phyloP scores from a whole-genome alignment of 148 eudicot genomes.

The Vaccinium myrtillus region DNA sequence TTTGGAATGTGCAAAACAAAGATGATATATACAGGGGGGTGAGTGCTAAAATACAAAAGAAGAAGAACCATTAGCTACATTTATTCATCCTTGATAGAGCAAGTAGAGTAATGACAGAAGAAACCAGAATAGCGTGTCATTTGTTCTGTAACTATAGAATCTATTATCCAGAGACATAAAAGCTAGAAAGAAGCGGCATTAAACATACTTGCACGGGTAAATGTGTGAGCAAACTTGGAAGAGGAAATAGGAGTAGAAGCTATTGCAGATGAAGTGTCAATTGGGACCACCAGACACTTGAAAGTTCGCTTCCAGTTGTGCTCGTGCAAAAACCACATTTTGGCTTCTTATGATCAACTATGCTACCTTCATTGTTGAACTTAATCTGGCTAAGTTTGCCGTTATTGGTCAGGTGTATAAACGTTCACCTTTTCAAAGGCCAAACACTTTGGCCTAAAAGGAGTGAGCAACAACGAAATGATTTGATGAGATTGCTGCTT shows the following conservation, averaged over 20 bases:
- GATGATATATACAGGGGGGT: not conserved
- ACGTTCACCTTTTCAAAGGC: not conserved
- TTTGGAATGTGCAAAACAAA: not conserved
- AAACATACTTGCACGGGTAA: not conserved
- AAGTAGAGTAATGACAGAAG: constrained; percentile 1
- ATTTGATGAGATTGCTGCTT: not conserved
- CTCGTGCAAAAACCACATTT: not conserved
- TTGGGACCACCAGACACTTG: not conserved
- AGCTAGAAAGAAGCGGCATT: not conserved
- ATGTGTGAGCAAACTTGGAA: not conserved
- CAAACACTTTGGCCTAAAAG: not conserved
- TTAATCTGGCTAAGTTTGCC: not conserved
- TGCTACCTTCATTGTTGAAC: not conserved
- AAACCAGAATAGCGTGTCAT: not conserved
- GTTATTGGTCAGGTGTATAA: not conserved
- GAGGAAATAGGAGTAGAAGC: not conserved
- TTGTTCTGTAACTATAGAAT: not conserved
- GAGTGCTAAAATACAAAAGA: not conserved
- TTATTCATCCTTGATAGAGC: not conserved
- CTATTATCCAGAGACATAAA: not conserved
- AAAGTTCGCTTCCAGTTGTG: not conserved
- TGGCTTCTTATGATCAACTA: not conserved
- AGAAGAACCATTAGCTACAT: not conserved
- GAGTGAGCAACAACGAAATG: not conserved
- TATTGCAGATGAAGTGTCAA: not conserved